These are phyloP conservation scores for Arthroderma uncinatum DNA, from an alignment of 2,329 filamentous ascomycete species.

Conservation along the genomic window DNA sequence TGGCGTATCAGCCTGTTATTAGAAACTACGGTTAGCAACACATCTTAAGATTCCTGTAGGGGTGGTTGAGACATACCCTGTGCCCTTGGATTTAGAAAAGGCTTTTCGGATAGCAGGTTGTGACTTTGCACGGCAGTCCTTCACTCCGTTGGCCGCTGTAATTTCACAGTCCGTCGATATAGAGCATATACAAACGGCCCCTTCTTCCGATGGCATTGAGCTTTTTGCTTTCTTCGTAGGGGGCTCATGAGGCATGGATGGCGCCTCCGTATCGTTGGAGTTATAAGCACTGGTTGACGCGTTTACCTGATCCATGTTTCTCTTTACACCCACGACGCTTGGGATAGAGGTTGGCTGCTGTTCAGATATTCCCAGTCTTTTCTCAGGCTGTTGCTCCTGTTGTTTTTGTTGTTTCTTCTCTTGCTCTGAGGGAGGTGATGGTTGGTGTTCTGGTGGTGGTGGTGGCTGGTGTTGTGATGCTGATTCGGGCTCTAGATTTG, in stretches of 20 bases:
- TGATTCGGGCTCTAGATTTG: not conserved
- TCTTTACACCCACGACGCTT: not conserved
- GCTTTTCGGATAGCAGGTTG: not conserved
- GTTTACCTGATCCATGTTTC: not conserved
- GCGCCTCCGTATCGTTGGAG: not conserved
- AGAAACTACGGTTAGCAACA: not conserved
- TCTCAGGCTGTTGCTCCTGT: too few relatives aligned
- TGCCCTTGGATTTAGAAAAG: not conserved
- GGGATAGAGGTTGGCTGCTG: too few relatives aligned
- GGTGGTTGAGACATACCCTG: not conserved
- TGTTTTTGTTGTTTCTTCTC: too few relatives aligned
- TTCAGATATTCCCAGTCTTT: too few relatives aligned
- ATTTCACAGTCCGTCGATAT: conserved; percentile 10
- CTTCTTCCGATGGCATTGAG: not conserved
- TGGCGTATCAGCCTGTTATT: not conserved
- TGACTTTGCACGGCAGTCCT: conserved; percentile 11
- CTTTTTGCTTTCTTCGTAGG: not conserved
- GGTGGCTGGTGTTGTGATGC: not conserved
- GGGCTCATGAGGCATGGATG: not conserved
- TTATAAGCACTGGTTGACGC: not conserved
- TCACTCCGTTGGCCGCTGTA: conserved; percentile 10
- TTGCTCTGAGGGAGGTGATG: not conserved
- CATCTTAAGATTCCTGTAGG: not conserved
- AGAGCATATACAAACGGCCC: conserved; percentile 11
- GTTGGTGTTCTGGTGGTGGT: not conserved